phyloP scores from a whole-genome alignment of 768 basidiomycete genomes.

The Kwoniella shandongensis region DNA sequence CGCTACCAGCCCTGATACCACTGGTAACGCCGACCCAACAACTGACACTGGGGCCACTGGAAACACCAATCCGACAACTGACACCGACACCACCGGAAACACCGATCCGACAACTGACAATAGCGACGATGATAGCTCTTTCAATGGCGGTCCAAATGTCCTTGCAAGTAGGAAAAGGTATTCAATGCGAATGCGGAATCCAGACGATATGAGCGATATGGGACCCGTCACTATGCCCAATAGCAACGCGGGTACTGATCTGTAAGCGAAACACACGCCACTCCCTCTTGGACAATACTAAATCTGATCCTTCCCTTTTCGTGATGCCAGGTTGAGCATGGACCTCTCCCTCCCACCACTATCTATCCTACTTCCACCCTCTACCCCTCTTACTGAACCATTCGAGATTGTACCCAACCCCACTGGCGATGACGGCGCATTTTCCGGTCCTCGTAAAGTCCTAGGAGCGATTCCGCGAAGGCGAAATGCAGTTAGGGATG shows the following conservation, averaged over 20 bases:
- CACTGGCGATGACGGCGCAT: constrained; percentile 5
- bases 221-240: constrained; percentile 11
- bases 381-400: constrained; percentile 11
- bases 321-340: not conserved
- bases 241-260: constrained; percentile 1
- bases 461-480: constrained; percentile 13
- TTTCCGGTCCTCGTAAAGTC: constrained; percentile 11
- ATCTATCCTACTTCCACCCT: too few relatives aligned
- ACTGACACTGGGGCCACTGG: too few relatives aligned
- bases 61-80: not conserved
- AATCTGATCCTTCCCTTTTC: too few relatives aligned
- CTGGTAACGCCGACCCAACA: not conserved
- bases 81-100: not conserved
- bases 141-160: not conserved
- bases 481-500: not conserved
- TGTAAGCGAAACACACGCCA: constrained; percentile 2
- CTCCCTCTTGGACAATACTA: not conserved
- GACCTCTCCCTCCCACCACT: not conserved
- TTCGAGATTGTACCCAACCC: constrained; percentile 7
- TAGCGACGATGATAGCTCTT: not conserved
- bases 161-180: constrained; percentile 6
- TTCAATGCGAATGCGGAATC: constrained; percentile 21
- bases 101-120: not conserved
- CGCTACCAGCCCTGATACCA: not conserved
- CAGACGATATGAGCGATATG: constrained; percentile 22